phyloP scores from a whole-genome alignment of 805 yeast species.

The Saccharomycopsis babjevae region DNA sequence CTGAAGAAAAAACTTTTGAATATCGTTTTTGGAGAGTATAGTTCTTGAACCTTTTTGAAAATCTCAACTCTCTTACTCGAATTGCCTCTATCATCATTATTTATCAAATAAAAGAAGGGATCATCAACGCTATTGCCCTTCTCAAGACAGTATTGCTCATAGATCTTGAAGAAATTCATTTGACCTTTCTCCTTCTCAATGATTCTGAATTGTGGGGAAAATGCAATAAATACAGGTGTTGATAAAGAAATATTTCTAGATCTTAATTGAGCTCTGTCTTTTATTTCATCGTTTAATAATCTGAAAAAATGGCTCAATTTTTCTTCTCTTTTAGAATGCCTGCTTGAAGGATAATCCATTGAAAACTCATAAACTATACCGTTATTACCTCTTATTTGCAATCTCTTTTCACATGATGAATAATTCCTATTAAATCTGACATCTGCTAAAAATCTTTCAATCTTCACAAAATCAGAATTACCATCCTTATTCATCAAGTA shows the following conservation, averaged over 20 bases:
- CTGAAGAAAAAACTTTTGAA: slow-evolving; percentile 67
- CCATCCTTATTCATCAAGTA: slow-evolving; percentile 79
- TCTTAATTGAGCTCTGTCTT: slow-evolving; percentile 76
- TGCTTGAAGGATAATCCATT: slow-evolving; percentile 94
- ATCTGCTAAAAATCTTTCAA: slow-evolving; percentile 84
- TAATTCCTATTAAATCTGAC: slow-evolving; percentile 83
- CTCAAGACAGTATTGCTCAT: slow-evolving; percentile 75
- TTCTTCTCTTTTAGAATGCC: slow-evolving; percentile 95
- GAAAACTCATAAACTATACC: slow-evolving; percentile 88
- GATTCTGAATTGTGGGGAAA: slow-evolving; percentile 88
- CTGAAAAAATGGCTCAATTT: slow-evolving; percentile 85
- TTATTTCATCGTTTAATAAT: slow-evolving; percentile 69
- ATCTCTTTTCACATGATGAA: slow-evolving; percentile 77
- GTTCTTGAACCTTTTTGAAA: slow-evolving; percentile 70
- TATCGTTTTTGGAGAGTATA: slow-evolving; percentile 76
- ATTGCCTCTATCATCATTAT: slow-evolving; percentile 22
- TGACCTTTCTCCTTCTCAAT: slow-evolving; percentile 72
- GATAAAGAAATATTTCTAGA: slow-evolving; percentile 78
- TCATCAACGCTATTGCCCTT: slow-evolving; percentile 74
- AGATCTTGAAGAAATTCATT: slow-evolving; percentile 67
- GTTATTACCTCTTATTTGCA: slow-evolving; percentile 86
- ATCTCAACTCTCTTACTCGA: slow-evolving; percentile 68
- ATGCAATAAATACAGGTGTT: slow-evolving; percentile 83
- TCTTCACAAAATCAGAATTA: slow-evolving; percentile 79
- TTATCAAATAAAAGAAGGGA: slow-evolving; percentile 75